These are phyloP conservation scores for Tolypocladium endophyticum DNA, from an alignment of 2,329 filamentous ascomycete species.

Conservation along the genomic window DNA sequence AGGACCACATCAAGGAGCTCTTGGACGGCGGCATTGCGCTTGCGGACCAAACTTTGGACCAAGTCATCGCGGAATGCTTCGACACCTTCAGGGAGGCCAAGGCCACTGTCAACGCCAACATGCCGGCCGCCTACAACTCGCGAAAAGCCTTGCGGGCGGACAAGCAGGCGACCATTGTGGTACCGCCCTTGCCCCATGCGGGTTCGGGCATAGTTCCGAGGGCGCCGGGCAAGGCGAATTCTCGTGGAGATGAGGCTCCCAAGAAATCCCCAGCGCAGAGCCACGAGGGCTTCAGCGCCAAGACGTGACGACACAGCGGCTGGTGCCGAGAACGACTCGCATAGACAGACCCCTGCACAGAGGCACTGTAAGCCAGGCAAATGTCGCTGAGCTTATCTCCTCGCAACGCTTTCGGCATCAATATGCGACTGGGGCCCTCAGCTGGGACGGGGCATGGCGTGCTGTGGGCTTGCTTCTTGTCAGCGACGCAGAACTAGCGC, in stretches of 20 bases:
- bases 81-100: slow-evolving; percentile 34
- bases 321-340: not conserved
- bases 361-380: not conserved
- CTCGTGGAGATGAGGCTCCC: not conserved
- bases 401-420: not conserved
- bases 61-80: slow-evolving; percentile 37
- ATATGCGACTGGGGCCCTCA: not conserved
- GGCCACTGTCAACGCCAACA: slow-evolving; percentile 34
- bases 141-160: slow-evolving; percentile 7
- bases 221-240: slow-evolving; percentile 3
- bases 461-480: not conserved
- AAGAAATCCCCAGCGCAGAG: not conserved
- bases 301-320: not conserved
- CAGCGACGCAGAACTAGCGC: not conserved
- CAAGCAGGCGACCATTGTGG: not conserved
- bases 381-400: not conserved
- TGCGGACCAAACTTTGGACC: slow-evolving; percentile 29
- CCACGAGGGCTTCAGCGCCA: not conserved
- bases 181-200: not conserved
- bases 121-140: slow-evolving; percentile 30
- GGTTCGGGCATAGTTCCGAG: not conserved
- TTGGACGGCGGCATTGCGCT: slow-evolving; percentile 36
- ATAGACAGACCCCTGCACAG: not conserved
- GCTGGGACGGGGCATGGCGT: not conserved
- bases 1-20: slow-evolving; percentile 39